Evolutionary conservation across 306 rosid species (phyloP).

Genomic region (Lagenaria siceraria): DNA sequence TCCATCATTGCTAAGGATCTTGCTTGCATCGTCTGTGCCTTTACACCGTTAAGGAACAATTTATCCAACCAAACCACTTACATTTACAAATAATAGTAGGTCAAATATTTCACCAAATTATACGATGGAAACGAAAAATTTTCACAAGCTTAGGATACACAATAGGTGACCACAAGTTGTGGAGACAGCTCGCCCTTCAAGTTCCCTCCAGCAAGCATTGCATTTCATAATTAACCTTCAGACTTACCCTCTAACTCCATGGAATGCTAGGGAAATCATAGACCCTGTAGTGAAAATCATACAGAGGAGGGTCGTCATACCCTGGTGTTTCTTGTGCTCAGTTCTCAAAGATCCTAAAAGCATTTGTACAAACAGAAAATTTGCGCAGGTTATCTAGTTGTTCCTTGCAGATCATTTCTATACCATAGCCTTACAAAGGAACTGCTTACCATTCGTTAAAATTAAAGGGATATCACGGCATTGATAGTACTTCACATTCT

Average conservation of each 20-base stretch:
- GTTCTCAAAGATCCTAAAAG: background rate
- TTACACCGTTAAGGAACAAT: conserved; percentile 35
- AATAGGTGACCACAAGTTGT: conserved; percentile 91
- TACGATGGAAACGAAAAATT: conserved; percentile 1
- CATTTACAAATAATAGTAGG: background rate
- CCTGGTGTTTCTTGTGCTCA: background rate
- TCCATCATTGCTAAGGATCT: conserved; percentile 83
- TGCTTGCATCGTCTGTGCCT: conserved; percentile 97
- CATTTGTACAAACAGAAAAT: background rate
- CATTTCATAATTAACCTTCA: conserved; percentile 74
- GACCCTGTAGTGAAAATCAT: conserved; percentile 18
- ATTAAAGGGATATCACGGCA: background rate
- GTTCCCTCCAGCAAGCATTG: conserved; percentile 97
- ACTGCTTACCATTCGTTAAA: background rate
- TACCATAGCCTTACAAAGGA: background rate
- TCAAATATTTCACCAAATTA: background rate
- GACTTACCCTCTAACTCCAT: conserved; percentile 18
- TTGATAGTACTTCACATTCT: background rate
- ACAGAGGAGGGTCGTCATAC: background rate
- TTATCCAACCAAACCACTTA: background rate
- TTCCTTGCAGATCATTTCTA: background rate
- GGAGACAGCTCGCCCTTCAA: conserved; percentile 86
- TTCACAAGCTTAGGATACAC: conserved; percentile 50
- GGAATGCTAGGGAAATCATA: conserved; percentile 21
- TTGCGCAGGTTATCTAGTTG: background rate